Base-by-base conservation (phyloP, 2,329 filamentous ascomycete species). In the Colletotrichum orchidophilum region DNA sequence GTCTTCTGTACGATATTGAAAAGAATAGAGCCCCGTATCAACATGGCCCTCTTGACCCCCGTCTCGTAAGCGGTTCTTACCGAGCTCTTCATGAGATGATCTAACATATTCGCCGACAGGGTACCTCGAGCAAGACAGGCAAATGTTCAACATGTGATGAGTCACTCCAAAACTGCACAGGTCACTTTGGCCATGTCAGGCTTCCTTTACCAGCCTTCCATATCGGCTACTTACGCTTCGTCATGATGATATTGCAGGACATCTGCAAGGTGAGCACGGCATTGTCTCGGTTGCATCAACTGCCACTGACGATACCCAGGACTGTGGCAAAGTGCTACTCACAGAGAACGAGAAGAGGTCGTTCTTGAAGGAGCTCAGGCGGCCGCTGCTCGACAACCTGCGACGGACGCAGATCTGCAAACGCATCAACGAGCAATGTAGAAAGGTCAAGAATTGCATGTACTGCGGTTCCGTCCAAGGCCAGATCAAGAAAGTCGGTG, bases 101-200 rank as follows among this genome's bases (percentile, higher is more conserved):
- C 33, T 67, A 54, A 69, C 24, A 13, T 12, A 3, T 58, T 26
- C 12, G 39, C 18, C n/a, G 1, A 31, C 66, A 89, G 88, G 95
- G 95, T 74, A 96, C 94, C 3, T 97, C 95, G 18, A 94, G 90
- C 79, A 98, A 98, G 82, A 88, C 85, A 3, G 93, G 90, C 27
- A 87, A 85, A 70, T 99, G 96, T 80, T 85, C 90, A 53, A 98
- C 96, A 15, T 99, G 96, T 80, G 90, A 93, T 58, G 90, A 95
- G 78, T 88, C 91, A 18, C 86, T 98, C 33, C 90, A 94, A 76
- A 91, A 92, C 74, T 99, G 96, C 81, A 96, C 94, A 76, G 96
- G 96, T 13, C 96, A 99, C 81, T 99, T 98, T 78, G 96, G 96
- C 57, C 93, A 98, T 82, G 93, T 99, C 77, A 91, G 94, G 77